Percentiles rank a stretch among this genome's conserved stretches.
These are phyloP conservation scores for Cladobotryum mycophilum DNA, from an alignment of 2,329 filamentous ascomycete species.

Conservation along the genomic window DNA sequence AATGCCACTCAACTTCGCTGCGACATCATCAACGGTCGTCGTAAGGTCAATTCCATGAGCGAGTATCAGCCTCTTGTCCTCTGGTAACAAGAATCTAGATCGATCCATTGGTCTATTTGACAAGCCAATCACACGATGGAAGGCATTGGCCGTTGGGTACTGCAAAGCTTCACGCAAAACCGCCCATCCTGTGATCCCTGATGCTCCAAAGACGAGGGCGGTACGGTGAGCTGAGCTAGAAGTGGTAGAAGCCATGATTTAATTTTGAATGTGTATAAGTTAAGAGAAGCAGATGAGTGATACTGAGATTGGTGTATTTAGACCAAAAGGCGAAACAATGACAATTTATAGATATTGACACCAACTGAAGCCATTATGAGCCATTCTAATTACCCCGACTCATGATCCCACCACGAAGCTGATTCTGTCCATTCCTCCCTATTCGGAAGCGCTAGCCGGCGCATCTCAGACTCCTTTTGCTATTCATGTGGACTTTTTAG, in stretches of 20 bases:
- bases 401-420: too few species aligned
- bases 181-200: conserved; percentile 9
- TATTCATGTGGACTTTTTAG: too few species aligned
- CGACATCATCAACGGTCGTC: conserved; percentile 3
- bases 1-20: conserved; percentile 1
- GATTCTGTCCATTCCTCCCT: too few species aligned
- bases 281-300: too few species aligned
- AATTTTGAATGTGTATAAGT: too few species aligned
- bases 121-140: not conserved
- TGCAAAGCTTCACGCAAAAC: conserved; percentile 4
- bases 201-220: conserved; percentile 8
- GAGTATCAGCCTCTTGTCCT: conserved; percentile 1
- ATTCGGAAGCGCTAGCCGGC: too few species aligned
- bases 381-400: too few species aligned
- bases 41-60: conserved; percentile 4
- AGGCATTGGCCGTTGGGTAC: conserved; percentile 1
- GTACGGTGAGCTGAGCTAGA: not conserved
- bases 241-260: not conserved
- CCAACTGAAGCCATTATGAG: too few species aligned
- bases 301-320: too few species aligned
- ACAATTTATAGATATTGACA: too few species aligned
- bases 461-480: too few species aligned
- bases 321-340: too few species aligned
- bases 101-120: conserved; percentile 4
- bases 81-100: not conserved